These are phyloP conservation scores for Lipomyces mesembrius DNA, from an alignment of 805 yeast species.

Conservation along the genomic window DNA sequence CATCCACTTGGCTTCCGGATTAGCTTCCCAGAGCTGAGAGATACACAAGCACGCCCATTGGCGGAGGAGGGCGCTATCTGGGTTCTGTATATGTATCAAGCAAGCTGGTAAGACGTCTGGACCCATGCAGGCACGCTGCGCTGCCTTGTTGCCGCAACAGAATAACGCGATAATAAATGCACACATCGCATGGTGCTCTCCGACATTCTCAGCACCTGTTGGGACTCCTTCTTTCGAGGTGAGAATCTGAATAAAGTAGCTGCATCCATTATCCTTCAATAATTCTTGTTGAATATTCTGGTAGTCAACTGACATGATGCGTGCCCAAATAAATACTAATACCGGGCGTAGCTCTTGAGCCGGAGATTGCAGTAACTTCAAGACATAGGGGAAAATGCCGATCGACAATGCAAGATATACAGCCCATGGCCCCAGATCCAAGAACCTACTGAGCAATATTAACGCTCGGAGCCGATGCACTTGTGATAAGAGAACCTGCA, in stretches of 20 bases:
- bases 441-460: constrained; percentile 77
- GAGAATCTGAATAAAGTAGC: constrained; percentile 81
- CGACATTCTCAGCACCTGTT: constrained; percentile 51
- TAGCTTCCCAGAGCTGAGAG: constrained; percentile 73
- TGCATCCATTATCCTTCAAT: constrained; percentile 86
- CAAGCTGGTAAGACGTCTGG: constrained; percentile 73
- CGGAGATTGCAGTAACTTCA: constrained; percentile 87
- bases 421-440: constrained; percentile 98
- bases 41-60: constrained; percentile 89
- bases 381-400: constrained; percentile 94
- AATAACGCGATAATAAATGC: constrained; percentile 87
- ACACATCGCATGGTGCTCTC: constrained; percentile 94
- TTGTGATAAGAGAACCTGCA: constrained; percentile 91
- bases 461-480: constrained; percentile 91
- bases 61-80: constrained; percentile 83
- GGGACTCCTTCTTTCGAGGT: constrained; percentile 49
- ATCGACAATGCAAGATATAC: constrained; percentile 89
- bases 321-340: constrained; percentile 93
- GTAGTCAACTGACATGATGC: constrained; percentile 95
- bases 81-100: constrained; percentile 63
- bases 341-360: constrained; percentile 95
- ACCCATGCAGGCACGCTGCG: constrained; percentile 79
- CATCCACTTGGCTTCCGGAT: constrained; percentile 75
- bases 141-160: constrained; percentile 76
- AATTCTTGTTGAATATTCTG: constrained; percentile 88